These are phyloP conservation scores for Cladorrhinum sp. DNA, from an alignment of 2,329 filamentous ascomycete species.

Conservation along the genomic window DNA sequence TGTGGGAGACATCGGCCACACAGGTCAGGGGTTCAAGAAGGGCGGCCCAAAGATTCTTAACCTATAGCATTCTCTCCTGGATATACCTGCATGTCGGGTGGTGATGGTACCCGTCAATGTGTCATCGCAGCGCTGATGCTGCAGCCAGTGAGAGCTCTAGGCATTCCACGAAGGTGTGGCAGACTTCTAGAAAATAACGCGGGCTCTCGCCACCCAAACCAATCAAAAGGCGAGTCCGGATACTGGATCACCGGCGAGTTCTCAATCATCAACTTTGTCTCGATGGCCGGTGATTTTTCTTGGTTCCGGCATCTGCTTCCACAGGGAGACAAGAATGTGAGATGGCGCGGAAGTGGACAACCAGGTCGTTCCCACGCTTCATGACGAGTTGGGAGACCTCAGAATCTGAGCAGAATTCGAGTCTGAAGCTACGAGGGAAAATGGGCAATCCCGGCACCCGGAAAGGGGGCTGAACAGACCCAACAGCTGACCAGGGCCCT, in stretches of 20 bases:
- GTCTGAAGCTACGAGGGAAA: neutral
- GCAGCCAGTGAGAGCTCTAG: neutral
- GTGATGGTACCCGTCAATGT: neutral
- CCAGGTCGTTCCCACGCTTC: neutral
- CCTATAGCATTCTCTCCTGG: neutral
- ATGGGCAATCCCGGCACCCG: neutral
- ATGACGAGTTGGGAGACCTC: too few relatives aligned
- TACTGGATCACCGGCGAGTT: neutral
- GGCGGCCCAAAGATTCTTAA: neutral
- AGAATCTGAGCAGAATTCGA: neutral
- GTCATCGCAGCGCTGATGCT: neutral
- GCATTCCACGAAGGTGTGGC: neutral
- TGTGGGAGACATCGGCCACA: conserved; percentile 4
- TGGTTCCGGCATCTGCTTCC: neutral
- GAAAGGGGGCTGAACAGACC: neutral
- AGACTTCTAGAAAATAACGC: neutral
- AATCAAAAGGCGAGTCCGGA: neutral
- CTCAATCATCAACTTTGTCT: neutral
- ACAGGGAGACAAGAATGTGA: too few relatives aligned
- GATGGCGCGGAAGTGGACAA: neutral
- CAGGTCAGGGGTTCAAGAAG: neutral
- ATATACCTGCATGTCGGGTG: neutral
- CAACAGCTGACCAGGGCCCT: neutral
- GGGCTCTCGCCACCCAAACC: neutral
- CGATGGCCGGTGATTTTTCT: neutral